A percentile compares a stretch with the other conserved stretches of the same genome.
These are phyloP conservation scores for Penicillium silybi DNA, from an alignment of 495 filamentous ascomycete genomes.

Conservation along the genomic window DNA sequence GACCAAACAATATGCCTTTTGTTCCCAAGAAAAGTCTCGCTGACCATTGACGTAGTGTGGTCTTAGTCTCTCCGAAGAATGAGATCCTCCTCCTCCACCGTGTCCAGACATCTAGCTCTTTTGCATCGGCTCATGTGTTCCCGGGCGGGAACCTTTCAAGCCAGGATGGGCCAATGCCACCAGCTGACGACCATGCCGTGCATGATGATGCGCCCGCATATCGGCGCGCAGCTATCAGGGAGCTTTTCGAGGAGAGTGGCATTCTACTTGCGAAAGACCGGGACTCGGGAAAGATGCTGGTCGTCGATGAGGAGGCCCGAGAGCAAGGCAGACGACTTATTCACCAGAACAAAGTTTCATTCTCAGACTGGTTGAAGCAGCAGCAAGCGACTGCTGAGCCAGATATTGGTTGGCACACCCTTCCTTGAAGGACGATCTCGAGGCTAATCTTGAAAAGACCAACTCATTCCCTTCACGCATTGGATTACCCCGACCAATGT, in stretches of 20 bases:
- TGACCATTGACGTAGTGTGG: constrained; percentile 50
- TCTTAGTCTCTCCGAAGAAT: constrained; percentile 82
- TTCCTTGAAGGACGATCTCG: background rate
- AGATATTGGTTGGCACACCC: constrained; percentile 54
- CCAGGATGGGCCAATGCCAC: constrained; percentile 60
- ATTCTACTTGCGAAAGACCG: constrained; percentile 68
- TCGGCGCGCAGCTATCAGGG: constrained; percentile 74
- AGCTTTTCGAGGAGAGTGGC: constrained; percentile 94
- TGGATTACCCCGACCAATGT: constrained; percentile 81
- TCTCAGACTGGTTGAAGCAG: constrained; percentile 61
- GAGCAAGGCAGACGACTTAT: constrained; percentile 65
- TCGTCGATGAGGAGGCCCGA: constrained; percentile 54
- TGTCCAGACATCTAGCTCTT: constrained; percentile 74
- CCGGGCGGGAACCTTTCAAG: constrained; percentile 82
- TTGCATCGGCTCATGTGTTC: constrained; percentile 92
- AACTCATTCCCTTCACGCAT: constrained; percentile 77
- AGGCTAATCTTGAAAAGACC: constrained; percentile 33
- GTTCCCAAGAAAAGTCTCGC: background rate
- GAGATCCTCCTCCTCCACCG: constrained; percentile 85
- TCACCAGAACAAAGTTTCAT: constrained; percentile 57
- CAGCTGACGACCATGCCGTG: constrained; percentile 36
- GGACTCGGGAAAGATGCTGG: constrained; percentile 45
- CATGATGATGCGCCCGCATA: constrained; percentile 69
- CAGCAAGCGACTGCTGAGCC: constrained; percentile 58
- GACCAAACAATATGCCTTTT: no score